Evolutionary conservation across 352 stramenopile genomes (phyloP).

Genomic region (Globisporangium rhizosaccharum): DNA sequence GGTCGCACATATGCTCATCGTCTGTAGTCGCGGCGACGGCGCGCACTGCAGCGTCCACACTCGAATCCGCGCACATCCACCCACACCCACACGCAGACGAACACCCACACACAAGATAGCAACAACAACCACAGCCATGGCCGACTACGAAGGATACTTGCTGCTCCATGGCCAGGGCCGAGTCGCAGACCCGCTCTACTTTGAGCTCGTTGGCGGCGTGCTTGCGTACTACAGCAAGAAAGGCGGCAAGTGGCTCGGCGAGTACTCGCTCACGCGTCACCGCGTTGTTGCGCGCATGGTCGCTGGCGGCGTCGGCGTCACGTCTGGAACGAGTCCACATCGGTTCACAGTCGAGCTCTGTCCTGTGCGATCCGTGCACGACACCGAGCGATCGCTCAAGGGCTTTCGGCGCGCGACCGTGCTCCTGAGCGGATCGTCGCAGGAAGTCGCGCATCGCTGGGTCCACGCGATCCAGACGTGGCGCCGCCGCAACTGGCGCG

Average conservation of each 20-base stretch:
- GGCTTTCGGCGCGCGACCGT: slow-evolving; percentile 50
- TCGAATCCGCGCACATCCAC: neutral
- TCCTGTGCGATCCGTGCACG: slow-evolving; percentile 70
- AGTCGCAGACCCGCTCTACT: slow-evolving; percentile 58
- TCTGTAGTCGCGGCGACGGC: too few species aligned
- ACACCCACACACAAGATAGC: neutral
- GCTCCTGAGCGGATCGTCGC: slow-evolving; percentile 50
- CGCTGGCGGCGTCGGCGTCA: slow-evolving; percentile 17
- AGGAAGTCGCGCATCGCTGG: slow-evolving; percentile 47
- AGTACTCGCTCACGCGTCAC: slow-evolving; percentile 71
- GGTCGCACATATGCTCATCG: too few species aligned
- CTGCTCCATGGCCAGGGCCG: slow-evolving; percentile 50
- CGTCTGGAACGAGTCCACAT: slow-evolving; percentile 28
- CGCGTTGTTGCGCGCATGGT: slow-evolving; percentile 47
- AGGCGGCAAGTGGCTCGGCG: slow-evolving; percentile 58
- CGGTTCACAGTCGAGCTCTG: slow-evolving; percentile 67
- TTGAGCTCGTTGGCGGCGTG: slow-evolving; percentile 62
- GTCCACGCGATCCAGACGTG: slow-evolving; percentile 66
- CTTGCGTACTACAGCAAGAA: slow-evolving; percentile 76
- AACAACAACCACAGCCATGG: slow-evolving; percentile 27
- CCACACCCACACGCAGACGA: neutral
- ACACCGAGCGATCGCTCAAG: slow-evolving; percentile 64
- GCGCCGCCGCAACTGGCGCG: slow-evolving; percentile 73
- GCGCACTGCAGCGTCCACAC: neutral
- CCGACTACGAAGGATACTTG: slow-evolving; percentile 78